Percentiles rank a stretch among this genome's conserved stretches.
phyloP scores from a whole-genome alignment of 2,329 filamentous ascomycete species.

The Trichoderma citrinoviride region DNA sequence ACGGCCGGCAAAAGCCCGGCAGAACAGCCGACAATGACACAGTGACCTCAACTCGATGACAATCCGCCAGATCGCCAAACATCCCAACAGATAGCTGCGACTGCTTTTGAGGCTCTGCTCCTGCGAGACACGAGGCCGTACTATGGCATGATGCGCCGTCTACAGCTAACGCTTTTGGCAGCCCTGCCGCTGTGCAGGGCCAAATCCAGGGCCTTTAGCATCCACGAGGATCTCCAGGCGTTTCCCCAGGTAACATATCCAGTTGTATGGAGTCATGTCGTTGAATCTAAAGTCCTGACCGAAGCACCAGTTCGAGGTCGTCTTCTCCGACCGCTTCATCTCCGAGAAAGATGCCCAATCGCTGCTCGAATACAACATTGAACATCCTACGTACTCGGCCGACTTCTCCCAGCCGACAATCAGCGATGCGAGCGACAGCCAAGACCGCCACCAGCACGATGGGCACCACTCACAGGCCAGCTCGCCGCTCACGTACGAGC shows the following conservation, averaged over 20 bases:
- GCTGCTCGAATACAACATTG: constrained; percentile 48
- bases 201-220: constrained; percentile 66
- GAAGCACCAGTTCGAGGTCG: constrained; percentile 67
- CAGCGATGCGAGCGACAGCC: constrained; percentile 28
- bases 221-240: constrained; percentile 83
- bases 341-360: constrained; percentile 66
- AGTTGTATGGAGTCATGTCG: neutral
- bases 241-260: constrained; percentile 68
- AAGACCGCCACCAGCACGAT: constrained; percentile 32
- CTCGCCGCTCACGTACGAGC: constrained; percentile 59
- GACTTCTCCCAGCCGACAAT: constrained; percentile 43
- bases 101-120: constrained; percentile 2
- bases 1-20: constrained; percentile 24
- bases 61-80: neutral
- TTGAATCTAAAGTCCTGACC: neutral
- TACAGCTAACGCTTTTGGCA: constrained; percentile 45
- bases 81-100: neutral
- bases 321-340: constrained; percentile 71
- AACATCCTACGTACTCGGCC: constrained; percentile 41
- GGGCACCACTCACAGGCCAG: constrained; percentile 24
- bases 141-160: constrained; percentile 50
- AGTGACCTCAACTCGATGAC: constrained; percentile 26
- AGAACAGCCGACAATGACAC: constrained; percentile 32
- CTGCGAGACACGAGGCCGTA: neutral
- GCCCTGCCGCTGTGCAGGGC: constrained; percentile 46